These are phyloP conservation scores for Lasiodiplodia gonubiensis DNA, from an alignment of 2,329 filamentous ascomycete species.

Conservation along the genomic window DNA sequence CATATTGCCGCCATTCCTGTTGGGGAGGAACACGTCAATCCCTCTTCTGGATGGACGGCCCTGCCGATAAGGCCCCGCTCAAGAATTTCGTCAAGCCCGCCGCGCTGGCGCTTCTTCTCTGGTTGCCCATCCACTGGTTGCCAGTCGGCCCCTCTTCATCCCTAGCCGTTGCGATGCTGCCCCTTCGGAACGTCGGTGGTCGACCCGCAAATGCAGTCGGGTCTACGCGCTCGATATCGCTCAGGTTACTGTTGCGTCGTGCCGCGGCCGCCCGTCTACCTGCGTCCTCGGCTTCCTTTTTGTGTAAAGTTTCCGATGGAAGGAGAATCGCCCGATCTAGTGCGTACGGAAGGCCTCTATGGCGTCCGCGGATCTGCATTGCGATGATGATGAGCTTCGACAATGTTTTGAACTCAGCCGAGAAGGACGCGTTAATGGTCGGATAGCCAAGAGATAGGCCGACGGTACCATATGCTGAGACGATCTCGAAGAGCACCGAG, in stretches of 20 bases:
- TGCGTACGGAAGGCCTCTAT: conserved; percentile 70
- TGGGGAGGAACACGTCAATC: background rate
- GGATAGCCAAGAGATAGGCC: conserved; percentile 87
- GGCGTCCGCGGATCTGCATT: conserved; percentile 69
- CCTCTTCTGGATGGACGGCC: conserved; percentile 35
- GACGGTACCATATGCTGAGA: conserved; percentile 74
- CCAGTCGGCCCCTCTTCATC: conserved; percentile 13
- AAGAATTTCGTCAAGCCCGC: conserved; percentile 35
- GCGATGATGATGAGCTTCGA: conserved; percentile 70
- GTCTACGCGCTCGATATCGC: conserved; percentile 31
- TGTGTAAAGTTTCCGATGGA: conserved; percentile 67
- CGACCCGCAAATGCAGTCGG: background rate
- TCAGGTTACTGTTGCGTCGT: conserved; percentile 37
- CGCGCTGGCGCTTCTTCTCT: conserved; percentile 24
- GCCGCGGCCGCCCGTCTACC: conserved; percentile 43
- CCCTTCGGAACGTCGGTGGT: conserved; percentile 5
- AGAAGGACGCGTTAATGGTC: conserved; percentile 77
- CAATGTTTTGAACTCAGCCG: conserved; percentile 76
- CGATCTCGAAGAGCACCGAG: conserved; percentile 50
- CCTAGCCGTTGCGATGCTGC: conserved; percentile 6
- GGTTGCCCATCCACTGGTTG: conserved; percentile 15
- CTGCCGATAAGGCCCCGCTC: conserved; percentile 39
- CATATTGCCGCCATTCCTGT: background rate
- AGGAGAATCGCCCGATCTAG: conserved; percentile 73
- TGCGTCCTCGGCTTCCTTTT: conserved; percentile 63